Base-by-base conservation (phyloP, 345 rosid genomes). In the Bruguiera parviflora region DNA sequence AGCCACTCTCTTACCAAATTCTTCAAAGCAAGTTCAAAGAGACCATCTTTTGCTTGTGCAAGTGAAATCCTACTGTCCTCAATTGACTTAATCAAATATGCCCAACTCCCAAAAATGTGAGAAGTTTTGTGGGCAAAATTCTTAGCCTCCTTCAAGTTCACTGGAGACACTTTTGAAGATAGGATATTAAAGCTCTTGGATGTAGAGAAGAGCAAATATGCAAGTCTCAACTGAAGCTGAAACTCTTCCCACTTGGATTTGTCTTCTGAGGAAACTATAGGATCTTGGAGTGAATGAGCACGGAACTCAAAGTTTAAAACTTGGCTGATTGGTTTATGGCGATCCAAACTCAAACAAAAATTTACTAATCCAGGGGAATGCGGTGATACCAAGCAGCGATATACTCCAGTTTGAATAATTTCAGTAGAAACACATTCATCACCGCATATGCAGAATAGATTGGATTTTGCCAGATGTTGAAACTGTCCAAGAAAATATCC, bases 1-100 rank as follows among this genome's bases (percentile, higher is more conserved):
- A 95, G 80, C 99, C 99, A 95, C 70, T 95, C 98, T 79, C 82
- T 85, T 29, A 95, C 63, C 75, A 80, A 82, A 79, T 77, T 92
- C 86, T 86, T 88, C 77, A 92, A 75, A 82, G 86, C 73, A 58
- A 88, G 85, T 79, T 88, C 96, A 43, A 89, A 82, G 53, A 90
- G 69, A 20, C 72, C 71, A 64, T 85, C 90, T 81, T 84, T 88
- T 8, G 96, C 99, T 79, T 83, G 88, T 43, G 76, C 64, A 71
- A 81, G 60, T 18, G 94, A 77, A 72, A 80, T 67, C 60, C 69
- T 76, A 29, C 77, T 75, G 51, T 78, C 87, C 63, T 88, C 92
- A 53, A 83, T 74, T 20, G 84, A 79, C 81, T 91, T 90, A 22
- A 85, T 74, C 55, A 92, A 81, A 79, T 77, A 82, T n/a, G 82